These are phyloP conservation scores for Neopestalotiopsis sp. DNA, from an alignment of 2,329 filamentous ascomycete genomes.

Conservation along the genomic window DNA sequence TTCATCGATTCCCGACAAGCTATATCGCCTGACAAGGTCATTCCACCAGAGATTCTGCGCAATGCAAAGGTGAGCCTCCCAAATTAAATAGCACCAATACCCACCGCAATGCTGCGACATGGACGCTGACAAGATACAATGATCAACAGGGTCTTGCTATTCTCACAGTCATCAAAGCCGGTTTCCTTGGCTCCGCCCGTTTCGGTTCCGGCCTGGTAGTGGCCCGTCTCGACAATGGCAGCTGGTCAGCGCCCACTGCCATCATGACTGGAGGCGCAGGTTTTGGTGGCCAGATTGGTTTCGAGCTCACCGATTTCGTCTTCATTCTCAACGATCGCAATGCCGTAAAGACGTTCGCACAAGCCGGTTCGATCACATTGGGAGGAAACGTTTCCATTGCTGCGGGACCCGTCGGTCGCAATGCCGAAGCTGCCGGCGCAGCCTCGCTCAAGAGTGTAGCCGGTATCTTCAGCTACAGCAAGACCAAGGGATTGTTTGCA, in stretches of 20 bases:
- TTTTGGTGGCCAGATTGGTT: constrained; percentile 85
- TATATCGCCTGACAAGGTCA: constrained; percentile 96
- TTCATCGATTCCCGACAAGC: constrained; percentile 94
- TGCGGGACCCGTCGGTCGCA: constrained; percentile 90
- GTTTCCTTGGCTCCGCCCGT: constrained; percentile 81
- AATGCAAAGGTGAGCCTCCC: constrained; percentile 77
- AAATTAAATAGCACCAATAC: background rate
- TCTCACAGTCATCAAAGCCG: constrained; percentile 85
- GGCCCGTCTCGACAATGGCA: constrained; percentile 76
- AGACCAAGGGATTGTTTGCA: constrained; percentile 96
- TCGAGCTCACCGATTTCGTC: constrained; percentile 92
- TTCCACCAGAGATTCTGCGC: constrained; percentile 86
- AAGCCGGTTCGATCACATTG: constrained; percentile 87
- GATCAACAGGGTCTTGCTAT: constrained; percentile 73
- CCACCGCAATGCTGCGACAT: background rate
- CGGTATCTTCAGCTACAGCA: constrained; percentile 95
- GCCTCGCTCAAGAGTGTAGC: constrained; percentile 89
- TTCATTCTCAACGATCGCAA: constrained; percentile 94
- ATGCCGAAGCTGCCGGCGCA: constrained; percentile 93
- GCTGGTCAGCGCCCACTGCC: constrained; percentile 82
- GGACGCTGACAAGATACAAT: background rate
- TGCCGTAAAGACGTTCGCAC: constrained; percentile 92
- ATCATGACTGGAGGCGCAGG: constrained; percentile 83
- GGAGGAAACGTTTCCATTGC: constrained; percentile 97
- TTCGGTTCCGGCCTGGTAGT: constrained; percentile 86